Percentiles rank a stretch among this genome's conserved stretches.
Evolutionary conservation across 495 filamentous ascomycete species (phyloP).

Genomic region (Jackrogersella multiformis): DNA sequence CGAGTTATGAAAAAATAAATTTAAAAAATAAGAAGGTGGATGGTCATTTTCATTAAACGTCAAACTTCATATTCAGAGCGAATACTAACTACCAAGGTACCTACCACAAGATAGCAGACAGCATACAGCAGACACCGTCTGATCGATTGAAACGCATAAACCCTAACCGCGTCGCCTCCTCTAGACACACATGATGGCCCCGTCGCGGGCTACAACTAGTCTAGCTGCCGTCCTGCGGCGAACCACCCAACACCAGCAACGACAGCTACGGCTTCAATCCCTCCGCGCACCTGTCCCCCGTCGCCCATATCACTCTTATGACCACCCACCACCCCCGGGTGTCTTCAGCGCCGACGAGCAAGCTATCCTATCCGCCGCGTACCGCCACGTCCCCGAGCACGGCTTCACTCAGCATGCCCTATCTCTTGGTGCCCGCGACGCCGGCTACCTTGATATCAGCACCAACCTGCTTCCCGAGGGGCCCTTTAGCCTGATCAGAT

Average conservation of each 20-base stretch:
- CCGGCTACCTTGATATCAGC: constrained; percentile 85
- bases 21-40: constrained; percentile 6
- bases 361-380: constrained; percentile 80
- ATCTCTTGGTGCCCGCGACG: constrained; percentile 78
- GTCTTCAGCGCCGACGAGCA: constrained; percentile 77
- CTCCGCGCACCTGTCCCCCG: constrained; percentile 5
- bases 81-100: neutral
- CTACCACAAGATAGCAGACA: no score
- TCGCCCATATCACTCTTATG: constrained; percentile 76
- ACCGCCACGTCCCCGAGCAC: constrained; percentile 78
- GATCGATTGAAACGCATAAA: neutral
- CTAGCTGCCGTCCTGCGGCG: constrained; percentile 7
- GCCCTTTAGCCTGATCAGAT: constrained; percentile 82
- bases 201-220: constrained; percentile 16
- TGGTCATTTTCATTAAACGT: constrained; percentile 1
- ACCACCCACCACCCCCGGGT: constrained; percentile 63
- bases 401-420: constrained; percentile 82
- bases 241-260: constrained; percentile 9
- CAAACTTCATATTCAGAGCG: neutral
- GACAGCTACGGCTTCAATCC: constrained; percentile 5
- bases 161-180: neutral
- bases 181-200: constrained; percentile 16
- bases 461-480: constrained; percentile 81
- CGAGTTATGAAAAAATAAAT: neutral
- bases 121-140: neutral